Conservation (phyloP, 2,329 filamentous ascomycete genomes). For the Hypoxylon sp. region DNA sequence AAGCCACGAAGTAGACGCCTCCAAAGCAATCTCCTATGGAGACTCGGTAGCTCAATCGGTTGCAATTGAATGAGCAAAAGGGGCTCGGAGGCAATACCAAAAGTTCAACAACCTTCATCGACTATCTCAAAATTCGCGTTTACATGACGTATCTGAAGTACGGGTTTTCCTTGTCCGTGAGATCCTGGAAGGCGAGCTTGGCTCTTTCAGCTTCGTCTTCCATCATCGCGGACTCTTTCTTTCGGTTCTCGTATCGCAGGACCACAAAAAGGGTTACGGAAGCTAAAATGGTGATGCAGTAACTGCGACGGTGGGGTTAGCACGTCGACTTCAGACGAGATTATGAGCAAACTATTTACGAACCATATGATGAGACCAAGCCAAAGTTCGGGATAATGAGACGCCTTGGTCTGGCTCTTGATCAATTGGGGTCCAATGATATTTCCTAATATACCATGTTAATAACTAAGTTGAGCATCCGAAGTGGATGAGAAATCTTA, state of each 20-base stretch:
- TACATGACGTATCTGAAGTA: constrained; percentile 74
- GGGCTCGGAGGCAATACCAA: not conserved
- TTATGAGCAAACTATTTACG: constrained; percentile 34
- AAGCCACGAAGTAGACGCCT: constrained; percentile 25
- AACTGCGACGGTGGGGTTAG: constrained; percentile 60
- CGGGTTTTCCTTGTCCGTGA: constrained; percentile 78
- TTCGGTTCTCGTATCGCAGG: constrained; percentile 71
- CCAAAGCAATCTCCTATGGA: not conserved
- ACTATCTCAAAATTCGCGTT: constrained; percentile 11
- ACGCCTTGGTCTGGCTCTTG: constrained; percentile 72
- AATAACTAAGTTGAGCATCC: not conserved
- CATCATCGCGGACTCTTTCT: constrained; percentile 60
- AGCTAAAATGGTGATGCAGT: constrained; percentile 75
- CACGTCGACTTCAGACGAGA: not conserved
- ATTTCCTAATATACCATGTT: constrained; percentile 64
- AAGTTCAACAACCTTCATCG: constrained; percentile 6
- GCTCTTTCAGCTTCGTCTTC: constrained; percentile 74
- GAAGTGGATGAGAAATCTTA: constrained; percentile 23
- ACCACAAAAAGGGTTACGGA: constrained; percentile 71
- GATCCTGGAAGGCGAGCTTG: constrained; percentile 75
- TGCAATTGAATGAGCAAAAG: not conserved
- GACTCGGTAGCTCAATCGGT: not conserved
- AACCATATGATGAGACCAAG: constrained; percentile 74
- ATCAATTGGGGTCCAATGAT: constrained; percentile 82
- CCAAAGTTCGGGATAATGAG: constrained; percentile 82